Conservation (phyloP, 2,329 filamentous ascomycete species). For the Neofusicoccum cordaticola region DNA sequence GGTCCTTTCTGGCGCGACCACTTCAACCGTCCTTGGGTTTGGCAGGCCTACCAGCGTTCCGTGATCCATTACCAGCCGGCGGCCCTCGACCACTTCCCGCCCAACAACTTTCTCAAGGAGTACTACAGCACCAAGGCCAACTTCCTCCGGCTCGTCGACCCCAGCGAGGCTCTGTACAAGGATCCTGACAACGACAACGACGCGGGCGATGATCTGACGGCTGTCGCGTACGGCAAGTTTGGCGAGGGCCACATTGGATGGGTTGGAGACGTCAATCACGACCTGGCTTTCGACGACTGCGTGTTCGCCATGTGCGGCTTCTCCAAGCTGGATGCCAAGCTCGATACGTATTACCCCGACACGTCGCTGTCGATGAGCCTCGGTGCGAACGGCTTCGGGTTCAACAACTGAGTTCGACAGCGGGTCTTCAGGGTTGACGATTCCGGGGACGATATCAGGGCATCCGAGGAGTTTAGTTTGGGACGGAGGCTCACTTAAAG, state of each 20-base stretch:
- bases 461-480: too few species aligned
- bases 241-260: not conserved
- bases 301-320: conserved; percentile 3
- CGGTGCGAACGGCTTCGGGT: not conserved
- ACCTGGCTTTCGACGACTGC: not conserved
- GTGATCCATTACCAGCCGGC: not conserved
- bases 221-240: not conserved
- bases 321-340: not conserved
- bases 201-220: not conserved
- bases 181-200: not conserved
- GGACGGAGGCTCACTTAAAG: too few species aligned
- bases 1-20: not conserved
- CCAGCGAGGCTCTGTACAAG: not conserved
- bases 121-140: not conserved
- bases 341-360: not conserved
- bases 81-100: not conserved
- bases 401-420: not conserved
- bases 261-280: not conserved
- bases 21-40: not conserved
- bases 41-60: not conserved
- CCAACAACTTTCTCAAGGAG: not conserved
- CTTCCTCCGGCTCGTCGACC: not conserved
- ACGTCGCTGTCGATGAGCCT: not conserved
- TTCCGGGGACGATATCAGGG: too few species aligned
- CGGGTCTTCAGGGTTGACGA: too few species aligned